Conservation (phyloP, 345 rosid species). For the Gossypium thurberi region DNA sequence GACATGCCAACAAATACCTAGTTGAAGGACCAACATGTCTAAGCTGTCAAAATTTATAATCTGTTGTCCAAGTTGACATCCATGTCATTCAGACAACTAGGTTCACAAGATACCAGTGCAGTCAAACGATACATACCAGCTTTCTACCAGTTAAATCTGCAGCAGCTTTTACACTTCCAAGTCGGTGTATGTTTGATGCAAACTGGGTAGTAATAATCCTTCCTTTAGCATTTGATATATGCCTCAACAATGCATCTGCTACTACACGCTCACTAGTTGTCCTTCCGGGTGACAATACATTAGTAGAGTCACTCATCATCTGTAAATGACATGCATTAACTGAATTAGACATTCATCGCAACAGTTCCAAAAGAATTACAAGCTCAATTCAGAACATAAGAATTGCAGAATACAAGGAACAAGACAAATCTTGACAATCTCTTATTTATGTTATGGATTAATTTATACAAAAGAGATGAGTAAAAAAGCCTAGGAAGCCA, state of each 20-base stretch:
- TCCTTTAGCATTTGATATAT: conserved; percentile 75
- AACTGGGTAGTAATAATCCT: conserved; percentile 95
- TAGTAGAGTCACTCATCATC: conserved; percentile 99
- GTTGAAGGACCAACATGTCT: conserved; percentile 8
- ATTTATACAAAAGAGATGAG: background rate
- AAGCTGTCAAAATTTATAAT: conserved; percentile 7
- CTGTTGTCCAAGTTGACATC: background rate
- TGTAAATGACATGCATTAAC: conserved; percentile 22
- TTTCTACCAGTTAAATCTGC: conserved; percentile 92
- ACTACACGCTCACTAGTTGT: conserved; percentile 80
- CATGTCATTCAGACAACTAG: background rate
- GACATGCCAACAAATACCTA: conserved; percentile 99
- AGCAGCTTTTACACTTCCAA: conserved; percentile 97
- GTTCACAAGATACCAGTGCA: background rate
- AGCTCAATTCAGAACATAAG: conserved; percentile 11
- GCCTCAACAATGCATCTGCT: conserved; percentile 75
- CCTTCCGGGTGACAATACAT: conserved; percentile 93
- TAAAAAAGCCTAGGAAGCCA: background rate
- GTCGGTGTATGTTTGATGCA: conserved; percentile 94
- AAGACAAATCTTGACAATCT: background rate
- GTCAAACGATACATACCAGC: conserved; percentile 44
- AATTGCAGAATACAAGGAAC: background rate
- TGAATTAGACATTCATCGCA: background rate
- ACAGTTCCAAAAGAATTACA: background rate
- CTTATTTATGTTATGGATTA: background rate